Evolutionary conservation across 768 basidiomycete species (phyloP), one percentile per base, ranked within the genome.

Genomic region (Crassisporium funariophilum): DNA sequence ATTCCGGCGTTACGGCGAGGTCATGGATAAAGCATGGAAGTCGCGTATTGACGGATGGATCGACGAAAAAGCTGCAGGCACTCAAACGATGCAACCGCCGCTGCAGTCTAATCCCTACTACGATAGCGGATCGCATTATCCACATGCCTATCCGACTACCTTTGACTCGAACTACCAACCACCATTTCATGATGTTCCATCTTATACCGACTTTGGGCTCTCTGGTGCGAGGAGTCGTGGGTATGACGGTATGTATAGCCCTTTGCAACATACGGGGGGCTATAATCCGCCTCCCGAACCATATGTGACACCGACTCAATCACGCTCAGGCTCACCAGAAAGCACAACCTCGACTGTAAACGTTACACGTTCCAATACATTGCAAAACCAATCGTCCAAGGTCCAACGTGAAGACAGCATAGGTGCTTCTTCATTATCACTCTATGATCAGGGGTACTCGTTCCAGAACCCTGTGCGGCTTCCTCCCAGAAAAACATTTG

Each of bases 1-100:
- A 0, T 73, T 86, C 55, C 58, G 73, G 19, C 69, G 61, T n/a
- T 85, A 83, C 47, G 81, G 82, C 0, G 64, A 66, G 7, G 50
- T 54, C 1, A 60, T 71, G 61, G 71, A 74, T 38, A 56, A 48
- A n/a, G 46, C 53, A 11, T 74, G 66, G 67, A 54, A 44, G 22
- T 31, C 20, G 15, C 50, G 53, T 33, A 47, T 54, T 19, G 41
- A 44, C 19, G 49, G 38, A 15, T 54, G 53, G 53, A 25, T 54
- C 15, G 36, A 47, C 4, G 46, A 44, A 29, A 47, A 47, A 21
- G 41, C 35, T 12, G 25, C 23, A 11, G 23, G 11, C 35, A 15
- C 31, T 3, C 16, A 33, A 12, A 2, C 12, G 31, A 4, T 1
- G 19, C n/a, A n/a, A n/a, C n/a, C n/a, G n/a, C n/a, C n/a, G n/a